Base-by-base conservation (phyloP, 257 asterid species). In the Salvia rosmarinus region DNA sequence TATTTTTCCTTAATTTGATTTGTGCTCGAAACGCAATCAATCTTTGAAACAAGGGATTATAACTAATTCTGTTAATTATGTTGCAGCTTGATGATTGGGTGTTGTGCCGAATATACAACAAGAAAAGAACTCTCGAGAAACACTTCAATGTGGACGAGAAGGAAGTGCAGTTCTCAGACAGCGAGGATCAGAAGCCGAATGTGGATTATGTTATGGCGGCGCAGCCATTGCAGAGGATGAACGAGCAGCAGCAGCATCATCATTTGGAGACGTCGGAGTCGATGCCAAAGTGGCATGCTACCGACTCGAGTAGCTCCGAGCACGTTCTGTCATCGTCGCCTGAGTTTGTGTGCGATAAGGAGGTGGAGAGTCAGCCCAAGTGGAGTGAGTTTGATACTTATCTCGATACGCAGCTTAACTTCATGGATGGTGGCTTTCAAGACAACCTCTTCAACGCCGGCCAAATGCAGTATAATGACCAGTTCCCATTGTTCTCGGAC, bases 41-140 rank as follows among this genome's bases (percentile, higher is more conserved):
- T 34, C 6, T 2, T 4, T 34, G 39, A 34, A 37, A 37, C 6
- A 0, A 37, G 7, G 42, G 42, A 0, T 37, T 37, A 37, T 5
- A 1, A 34, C 6, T 34, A 34, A 6, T 34, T 37, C 7, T 6
- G 7, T 37, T 37, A 5, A 9, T 9, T 7, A 37, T 70, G 30
- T 74, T 80, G 73, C 89, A 85, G 90, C 90, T 85, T 49, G 90
- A 85, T 65, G 90, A 85, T 67, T 85, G 83, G 83, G 90, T 85
- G 4, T 73, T 85, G 25, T 85, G 90, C 67, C 86, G 90, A 49
- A 81, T 85, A 66, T 85, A 85, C 85, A 85, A 85, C 82, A 85
- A 85, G 88, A 85, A 85, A 69, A 85, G 89, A 71, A 75, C 85
- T 14, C 75, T 80, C 0, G 88, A 85, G 25, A 85, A 80, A 71